Evolutionary conservation across 352 stramenopile species (phyloP).

Genomic region (Pythium periplocum): DNA sequence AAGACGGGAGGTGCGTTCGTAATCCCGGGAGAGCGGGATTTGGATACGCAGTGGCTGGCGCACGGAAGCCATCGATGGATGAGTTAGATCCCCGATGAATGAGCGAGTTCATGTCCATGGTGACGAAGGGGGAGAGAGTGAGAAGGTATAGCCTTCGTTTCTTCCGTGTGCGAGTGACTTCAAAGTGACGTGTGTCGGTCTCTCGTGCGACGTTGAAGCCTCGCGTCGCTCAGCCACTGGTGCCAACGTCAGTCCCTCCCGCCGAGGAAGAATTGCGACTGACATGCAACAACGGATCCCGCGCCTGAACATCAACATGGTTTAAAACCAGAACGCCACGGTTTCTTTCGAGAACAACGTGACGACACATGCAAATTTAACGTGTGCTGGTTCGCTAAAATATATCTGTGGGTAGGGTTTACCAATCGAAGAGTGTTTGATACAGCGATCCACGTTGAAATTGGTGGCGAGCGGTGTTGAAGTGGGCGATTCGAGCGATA

Average conservation of each 20-base stretch:
- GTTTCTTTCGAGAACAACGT: slow-evolving; percentile 5
- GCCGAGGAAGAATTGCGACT: slow-evolving; percentile 26
- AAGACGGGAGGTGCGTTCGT: slow-evolving; percentile 35
- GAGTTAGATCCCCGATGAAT: slow-evolving; percentile 32
- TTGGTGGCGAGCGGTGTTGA: slow-evolving; percentile 28
- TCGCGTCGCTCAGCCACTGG: slow-evolving; percentile 18
- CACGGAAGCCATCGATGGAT: slow-evolving; percentile 19
- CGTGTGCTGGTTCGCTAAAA: slow-evolving; percentile 11
- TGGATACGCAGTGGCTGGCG: slow-evolving; percentile 24
- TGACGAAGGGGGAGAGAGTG: slow-evolving; percentile 2
- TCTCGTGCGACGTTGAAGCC: slow-evolving; percentile 18
- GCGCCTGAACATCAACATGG: slow-evolving; percentile 27
- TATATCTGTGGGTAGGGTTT: slow-evolving; percentile 4
- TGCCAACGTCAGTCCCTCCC: slow-evolving; percentile 13
- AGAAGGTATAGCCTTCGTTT: background rate
- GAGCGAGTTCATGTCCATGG: slow-evolving; percentile 76
- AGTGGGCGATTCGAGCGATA: slow-evolving; percentile 21
- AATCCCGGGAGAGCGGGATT: slow-evolving; percentile 27
- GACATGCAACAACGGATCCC: slow-evolving; percentile 7
- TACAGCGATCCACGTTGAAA: slow-evolving; percentile 9
- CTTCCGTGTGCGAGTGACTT: slow-evolving; percentile 7
- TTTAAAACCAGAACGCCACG: slow-evolving; percentile 12
- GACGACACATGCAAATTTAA: slow-evolving; percentile 4
- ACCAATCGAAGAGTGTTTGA: slow-evolving; percentile 4
- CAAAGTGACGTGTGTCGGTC: slow-evolving; percentile 10